Evolutionary conservation across 2,329 filamentous ascomycete genomes (phyloP).

Genomic region (Dothideomycetes sp.): DNA sequence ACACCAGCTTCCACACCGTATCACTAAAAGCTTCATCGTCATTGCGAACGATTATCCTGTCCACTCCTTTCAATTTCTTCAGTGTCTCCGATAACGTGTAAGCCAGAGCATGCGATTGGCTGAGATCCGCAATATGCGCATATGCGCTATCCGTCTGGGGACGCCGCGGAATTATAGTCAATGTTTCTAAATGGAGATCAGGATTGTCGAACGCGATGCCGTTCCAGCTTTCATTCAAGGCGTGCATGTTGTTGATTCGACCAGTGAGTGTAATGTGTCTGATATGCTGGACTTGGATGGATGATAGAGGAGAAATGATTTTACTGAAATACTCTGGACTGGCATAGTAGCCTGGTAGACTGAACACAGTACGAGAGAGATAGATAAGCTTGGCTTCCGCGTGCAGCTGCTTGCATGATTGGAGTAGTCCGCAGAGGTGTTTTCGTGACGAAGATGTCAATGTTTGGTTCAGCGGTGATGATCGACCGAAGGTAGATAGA

Average conservation of each 20-base stretch:
- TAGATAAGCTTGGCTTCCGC: constrained; percentile 16
- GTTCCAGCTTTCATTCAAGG: constrained; percentile 24
- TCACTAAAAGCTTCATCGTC: constrained; percentile 20
- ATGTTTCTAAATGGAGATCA: constrained; percentile 17
- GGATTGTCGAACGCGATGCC: constrained; percentile 22
- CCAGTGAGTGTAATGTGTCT: constrained; percentile 22
- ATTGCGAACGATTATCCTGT: constrained; percentile 20
- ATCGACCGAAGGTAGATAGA: not conserved
- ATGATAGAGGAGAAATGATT: constrained; percentile 14
- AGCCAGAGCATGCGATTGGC: constrained; percentile 19
- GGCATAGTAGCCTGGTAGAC: constrained; percentile 14
- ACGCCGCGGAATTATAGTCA: constrained; percentile 20
- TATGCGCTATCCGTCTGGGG: constrained; percentile 19
- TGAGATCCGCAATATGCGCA: constrained; percentile 24
- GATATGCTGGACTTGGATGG: constrained; percentile 13
- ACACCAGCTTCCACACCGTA: constrained; percentile 23
- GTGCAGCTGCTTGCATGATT: constrained; percentile 8
- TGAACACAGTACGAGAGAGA: constrained; percentile 18
- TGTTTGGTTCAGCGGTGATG: not conserved
- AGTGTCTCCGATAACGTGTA: constrained; percentile 11
- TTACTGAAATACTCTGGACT: constrained; percentile 18
- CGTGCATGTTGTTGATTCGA: constrained; percentile 19
- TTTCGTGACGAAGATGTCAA: not conserved
- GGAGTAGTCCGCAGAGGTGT: constrained; percentile 1
- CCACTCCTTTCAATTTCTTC: constrained; percentile 16